phyloP scores from a whole-genome alignment of 352 stramenopile species.

The Phytophthora fragariaefolia region DNA sequence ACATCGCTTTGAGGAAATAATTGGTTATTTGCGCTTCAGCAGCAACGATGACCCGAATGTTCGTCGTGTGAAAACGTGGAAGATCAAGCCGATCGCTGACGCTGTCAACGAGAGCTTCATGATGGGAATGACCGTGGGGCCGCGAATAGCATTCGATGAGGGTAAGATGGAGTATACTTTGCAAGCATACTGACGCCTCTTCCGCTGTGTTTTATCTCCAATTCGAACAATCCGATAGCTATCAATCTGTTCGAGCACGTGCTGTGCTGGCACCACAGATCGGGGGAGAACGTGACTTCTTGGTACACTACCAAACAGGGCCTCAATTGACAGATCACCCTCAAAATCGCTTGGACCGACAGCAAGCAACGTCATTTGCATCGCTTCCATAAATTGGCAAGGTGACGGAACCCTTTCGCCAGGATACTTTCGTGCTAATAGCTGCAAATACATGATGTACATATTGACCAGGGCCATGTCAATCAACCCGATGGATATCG shows the following conservation, averaged over 20 bases:
- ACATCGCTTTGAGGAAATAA: slow-evolving; percentile 1
- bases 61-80: neutral
- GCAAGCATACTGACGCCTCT: slow-evolving; percentile 5
- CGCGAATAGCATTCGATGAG: slow-evolving; percentile 1
- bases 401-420: neutral
- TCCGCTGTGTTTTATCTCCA: neutral
- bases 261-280: neutral
- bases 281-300: neutral
- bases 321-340: slow-evolving; percentile 1
- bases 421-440: neutral
- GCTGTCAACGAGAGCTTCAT: neutral
- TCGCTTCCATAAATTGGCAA: slow-evolving; percentile 6
- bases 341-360: slow-evolving; percentile 11
- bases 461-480: slow-evolving; percentile 15
- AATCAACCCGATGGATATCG: slow-evolving; percentile 9
- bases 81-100: slow-evolving; percentile 4
- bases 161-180: slow-evolving; percentile 14
- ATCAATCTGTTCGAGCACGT: slow-evolving; percentile 1
- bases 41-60: neutral
- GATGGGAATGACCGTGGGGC: neutral
- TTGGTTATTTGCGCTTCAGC: slow-evolving; percentile 5
- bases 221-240: neutral
- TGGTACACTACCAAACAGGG: neutral
- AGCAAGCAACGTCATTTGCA: slow-evolving; percentile 1
- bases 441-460: slow-evolving; percentile 4